phyloP scores from a whole-genome alignment of 148 eudicot genomes.

The Rhododendron kiyosumense region DNA sequence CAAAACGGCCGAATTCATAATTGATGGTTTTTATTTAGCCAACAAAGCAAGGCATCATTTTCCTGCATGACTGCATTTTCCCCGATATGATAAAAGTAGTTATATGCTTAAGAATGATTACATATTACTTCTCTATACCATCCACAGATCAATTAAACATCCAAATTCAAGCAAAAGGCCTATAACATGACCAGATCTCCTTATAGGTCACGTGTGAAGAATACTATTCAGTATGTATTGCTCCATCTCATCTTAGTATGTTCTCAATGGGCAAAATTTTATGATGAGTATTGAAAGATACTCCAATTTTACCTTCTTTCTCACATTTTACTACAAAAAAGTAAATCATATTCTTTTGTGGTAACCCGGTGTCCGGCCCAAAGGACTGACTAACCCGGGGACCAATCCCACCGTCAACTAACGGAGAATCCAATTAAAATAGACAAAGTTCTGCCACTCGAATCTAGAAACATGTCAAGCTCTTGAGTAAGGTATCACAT shows the following conservation, averaged over 20 bases:
- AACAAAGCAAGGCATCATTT: neutral
- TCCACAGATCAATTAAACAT: too few species aligned
- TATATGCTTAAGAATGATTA: neutral
- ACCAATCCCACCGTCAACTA: neutral
- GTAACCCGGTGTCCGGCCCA: neutral
- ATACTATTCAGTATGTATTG: neutral
- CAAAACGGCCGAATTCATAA: neutral
- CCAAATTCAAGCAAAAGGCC: too few species aligned
- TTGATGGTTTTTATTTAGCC: neutral
- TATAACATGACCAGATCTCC: too few species aligned
- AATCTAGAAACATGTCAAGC: neutral
- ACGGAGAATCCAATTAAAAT: neutral
- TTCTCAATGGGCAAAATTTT: neutral
- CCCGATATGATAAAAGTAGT: neutral
- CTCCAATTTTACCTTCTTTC: neutral
- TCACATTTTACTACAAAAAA: neutral
- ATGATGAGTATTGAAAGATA: neutral
- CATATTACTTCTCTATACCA: neutral
- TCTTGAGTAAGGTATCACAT: neutral
- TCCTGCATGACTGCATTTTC: neutral
- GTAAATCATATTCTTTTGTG: neutral
- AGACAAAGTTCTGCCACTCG: neutral
- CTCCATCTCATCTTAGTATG: neutral
- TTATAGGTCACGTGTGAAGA: neutral
- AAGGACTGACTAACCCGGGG: neutral